Base-by-base conservation (phyloP, 1,284 basidiomycete genomes). In the Mycosarcoma maydis region DNA sequence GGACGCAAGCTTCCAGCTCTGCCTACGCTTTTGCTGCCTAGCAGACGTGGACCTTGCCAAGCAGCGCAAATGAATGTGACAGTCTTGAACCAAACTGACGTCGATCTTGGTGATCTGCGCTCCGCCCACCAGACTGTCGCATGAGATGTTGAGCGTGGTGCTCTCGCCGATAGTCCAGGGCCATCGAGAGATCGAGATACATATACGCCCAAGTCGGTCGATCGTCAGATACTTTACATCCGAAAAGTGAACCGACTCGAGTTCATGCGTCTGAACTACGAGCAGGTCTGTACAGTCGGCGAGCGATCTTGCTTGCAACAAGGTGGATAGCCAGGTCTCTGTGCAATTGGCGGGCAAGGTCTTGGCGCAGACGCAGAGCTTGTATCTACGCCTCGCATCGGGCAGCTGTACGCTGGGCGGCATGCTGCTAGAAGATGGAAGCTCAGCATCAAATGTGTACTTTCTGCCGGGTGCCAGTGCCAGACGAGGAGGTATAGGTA, bases 351-450 rank as follows among this genome's bases (percentile, higher is more conserved):
- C 26, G 13, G 44, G 42, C 24, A 27, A 19, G 14, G 50, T n/a
- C 23, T 38, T 52, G 1, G 50, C 57, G 4, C 34, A 20, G 22
- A 43, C 57, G 17, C 29, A 19, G 10, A 53, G 29, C 13, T 44
- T 59, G 50, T 59, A 59, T 16, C 19, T 37, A 34, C 52, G 4
- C 14, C 50, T 23, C 6, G 44, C 57, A 34, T 59, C 49, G 0
- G 33, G 49, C 0, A 59, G 56, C 33, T 50, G 49, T 8, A 59
- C 34, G 34, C 49, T 59, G 1, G 56, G 44, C 7, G 56, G 49
- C 49, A 52, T 32, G 13, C 20, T 3, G 5, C 6, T n/a, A 3
- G 56, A 34, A 23, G n/a, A 48, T 1, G 39, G 22, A 4, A 59
- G 23, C 8, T 59, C 24, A 16, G 43, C 49, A 20, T 37, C 16